phyloP scores from a whole-genome alignment of 2,329 filamentous ascomycete species.

The Chaetothyriales sp. region DNA sequence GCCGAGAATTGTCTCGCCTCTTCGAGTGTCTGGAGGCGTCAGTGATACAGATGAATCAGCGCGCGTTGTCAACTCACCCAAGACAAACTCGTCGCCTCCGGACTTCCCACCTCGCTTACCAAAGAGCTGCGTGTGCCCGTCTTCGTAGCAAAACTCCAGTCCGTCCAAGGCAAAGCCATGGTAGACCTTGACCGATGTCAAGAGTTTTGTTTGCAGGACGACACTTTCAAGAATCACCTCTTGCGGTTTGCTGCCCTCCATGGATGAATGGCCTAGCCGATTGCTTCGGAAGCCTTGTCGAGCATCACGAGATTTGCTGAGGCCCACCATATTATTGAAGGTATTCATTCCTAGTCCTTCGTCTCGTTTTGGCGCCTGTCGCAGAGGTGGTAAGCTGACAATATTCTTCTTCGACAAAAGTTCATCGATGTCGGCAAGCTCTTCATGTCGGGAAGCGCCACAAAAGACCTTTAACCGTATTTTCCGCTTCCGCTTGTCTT shows the following conservation, averaged over 20 bases:
- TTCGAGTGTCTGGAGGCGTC: constrained; percentile 52
- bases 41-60: constrained; percentile 8
- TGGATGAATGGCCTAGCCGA: constrained; percentile 57
- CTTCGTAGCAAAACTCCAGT: constrained; percentile 85
- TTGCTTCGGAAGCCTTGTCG: constrained; percentile 64
- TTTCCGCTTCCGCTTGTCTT: constrained; percentile 56
- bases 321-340: constrained; percentile 11
- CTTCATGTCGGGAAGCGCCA: constrained; percentile 57
- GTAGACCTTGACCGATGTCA: constrained; percentile 63
- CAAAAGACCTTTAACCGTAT: constrained; percentile 64
- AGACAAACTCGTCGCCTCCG: constrained; percentile 59
- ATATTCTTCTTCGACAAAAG: constrained; percentile 59
- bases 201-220: constrained; percentile 53
- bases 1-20: constrained; percentile 74
- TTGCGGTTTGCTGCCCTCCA: constrained; percentile 55
- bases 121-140: constrained; percentile 70
- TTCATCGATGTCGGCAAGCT: constrained; percentile 61
- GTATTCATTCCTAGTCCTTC: constrained; percentile 18
- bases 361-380: constrained; percentile 16
- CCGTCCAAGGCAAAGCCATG: constrained; percentile 68
- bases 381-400: constrained; percentile 59
- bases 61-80: constrained; percentile 45
- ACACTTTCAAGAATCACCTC: constrained; percentile 64
- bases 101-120: constrained; percentile 62
- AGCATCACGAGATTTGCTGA: constrained; percentile 15